These are phyloP conservation scores for Leccinum subspadiceum DNA, from an alignment of 1,284 basidiomycete genomes.

Conservation along the genomic window DNA sequence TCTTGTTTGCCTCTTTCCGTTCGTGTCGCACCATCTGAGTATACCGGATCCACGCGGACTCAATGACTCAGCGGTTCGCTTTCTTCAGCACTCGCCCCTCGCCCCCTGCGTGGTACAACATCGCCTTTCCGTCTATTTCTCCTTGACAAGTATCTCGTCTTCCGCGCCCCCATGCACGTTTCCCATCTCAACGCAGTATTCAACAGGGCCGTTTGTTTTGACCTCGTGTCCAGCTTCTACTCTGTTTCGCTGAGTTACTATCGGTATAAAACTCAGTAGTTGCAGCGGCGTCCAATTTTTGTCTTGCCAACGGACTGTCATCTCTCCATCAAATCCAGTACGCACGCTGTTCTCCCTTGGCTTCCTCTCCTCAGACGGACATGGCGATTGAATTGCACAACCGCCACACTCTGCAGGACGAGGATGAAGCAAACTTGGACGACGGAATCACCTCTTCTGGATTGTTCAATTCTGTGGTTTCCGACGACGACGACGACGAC, in stretches of 20 bases:
- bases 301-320: conserved; percentile 38
- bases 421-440: conserved; percentile 17
- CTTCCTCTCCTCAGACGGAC: conserved; percentile 9
- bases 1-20: conserved; percentile 16
- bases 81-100: conserved; percentile 5
- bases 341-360: conserved; percentile 13
- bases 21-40: conserved; percentile 21
- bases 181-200: conserved; percentile 25
- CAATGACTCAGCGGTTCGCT: conserved; percentile 29
- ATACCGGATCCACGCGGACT: conserved; percentile 27
- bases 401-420: conserved; percentile 26
- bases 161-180: conserved; percentile 15
- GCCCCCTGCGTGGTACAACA: conserved; percentile 8
- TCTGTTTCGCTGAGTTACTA: conserved; percentile 40
- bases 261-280: conserved; percentile 39
- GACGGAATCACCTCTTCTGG: conserved; percentile 13
- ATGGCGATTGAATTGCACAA: conserved; percentile 33
- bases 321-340: conserved; percentile 22
- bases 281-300: conserved; percentile 39
- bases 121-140: conserved; percentile 14
- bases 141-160: conserved; percentile 16
- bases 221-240: conserved; percentile 38
- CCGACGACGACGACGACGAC: conserved; percentile 30
- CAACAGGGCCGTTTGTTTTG: conserved; percentile 35
- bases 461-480: conserved; percentile 6